Conservation (phyloP, 2,329 filamentous ascomycete species). For the Esteya vermicola region DNA sequence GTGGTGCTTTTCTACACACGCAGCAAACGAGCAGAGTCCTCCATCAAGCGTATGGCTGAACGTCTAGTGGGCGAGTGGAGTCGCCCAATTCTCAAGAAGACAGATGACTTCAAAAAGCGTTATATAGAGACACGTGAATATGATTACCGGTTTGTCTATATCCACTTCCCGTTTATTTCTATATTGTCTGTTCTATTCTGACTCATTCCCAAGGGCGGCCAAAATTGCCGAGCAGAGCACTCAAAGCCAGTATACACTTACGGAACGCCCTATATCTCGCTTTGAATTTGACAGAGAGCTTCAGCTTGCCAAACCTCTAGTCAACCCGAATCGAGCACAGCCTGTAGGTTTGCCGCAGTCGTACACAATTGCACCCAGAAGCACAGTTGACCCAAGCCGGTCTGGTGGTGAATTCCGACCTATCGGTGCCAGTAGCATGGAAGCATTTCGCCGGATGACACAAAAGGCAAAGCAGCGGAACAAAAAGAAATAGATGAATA, state of each 20-base stretch:
- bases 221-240: conserved; percentile 29
- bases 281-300: conserved; percentile 41
- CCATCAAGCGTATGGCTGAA: conserved; percentile 89
- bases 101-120: conserved; percentile 87
- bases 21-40: conserved; percentile 74
- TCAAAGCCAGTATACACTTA: conserved; percentile 31
- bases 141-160: conserved; percentile 41
- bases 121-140: conserved; percentile 49
- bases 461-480: conserved; percentile 37
- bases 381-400: conserved; percentile 40
- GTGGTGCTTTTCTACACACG: conserved; percentile 95
- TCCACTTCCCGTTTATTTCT: background rate
- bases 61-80: conserved; percentile 92
- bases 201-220: conserved; percentile 27
- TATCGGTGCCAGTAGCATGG: conserved; percentile 47
- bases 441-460: conserved; percentile 52
- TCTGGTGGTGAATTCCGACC: conserved; percentile 37
- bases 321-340: conserved; percentile 40
- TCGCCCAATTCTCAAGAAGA: conserved; percentile 81
- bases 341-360: conserved; percentile 38
- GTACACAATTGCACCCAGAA: conserved; percentile 46
- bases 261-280: conserved; percentile 28
- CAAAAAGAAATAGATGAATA: conserved; percentile 10
- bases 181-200: background rate
- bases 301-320: conserved; percentile 39